A percentile compares a stretch with the other conserved stretches of the same genome.
These are phyloP conservation scores for Talaromyces sp. DNA, from an alignment of 2,329 filamentous ascomycete species.

Conservation along the genomic window DNA sequence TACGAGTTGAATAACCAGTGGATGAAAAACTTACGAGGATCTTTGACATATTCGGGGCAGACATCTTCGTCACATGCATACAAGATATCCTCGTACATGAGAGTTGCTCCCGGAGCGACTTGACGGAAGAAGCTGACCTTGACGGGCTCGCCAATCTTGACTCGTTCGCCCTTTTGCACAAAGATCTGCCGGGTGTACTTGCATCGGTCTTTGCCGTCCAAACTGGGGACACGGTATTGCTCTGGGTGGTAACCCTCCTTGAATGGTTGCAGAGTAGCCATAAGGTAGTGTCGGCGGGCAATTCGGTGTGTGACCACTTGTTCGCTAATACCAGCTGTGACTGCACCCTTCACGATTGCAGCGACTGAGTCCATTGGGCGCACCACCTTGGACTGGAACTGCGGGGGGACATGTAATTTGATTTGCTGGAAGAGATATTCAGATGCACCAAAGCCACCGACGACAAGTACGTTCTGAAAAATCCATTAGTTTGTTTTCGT, in stretches of 20 bases:
- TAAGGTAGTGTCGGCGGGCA: constrained; percentile 94
- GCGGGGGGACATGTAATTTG: constrained; percentile 94
- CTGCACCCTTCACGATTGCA: constrained; percentile 96
- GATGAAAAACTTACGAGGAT: constrained; percentile 71
- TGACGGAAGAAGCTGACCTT: constrained; percentile 99
- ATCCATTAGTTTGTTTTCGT: neutral
- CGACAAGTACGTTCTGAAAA: constrained; percentile 80
- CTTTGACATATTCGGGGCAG: constrained; percentile 97
- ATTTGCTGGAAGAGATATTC: constrained; percentile 99
- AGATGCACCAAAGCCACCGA: constrained; percentile 95
- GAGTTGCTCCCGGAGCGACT: constrained; percentile 89
- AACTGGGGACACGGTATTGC: constrained; percentile 90
- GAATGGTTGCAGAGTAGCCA: constrained; percentile 97
- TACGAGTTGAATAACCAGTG: neutral
- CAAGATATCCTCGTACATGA: constrained; percentile 98
- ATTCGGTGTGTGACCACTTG: constrained; percentile 95
- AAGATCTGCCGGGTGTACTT: constrained; percentile 99
- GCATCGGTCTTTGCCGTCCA: constrained; percentile 96
- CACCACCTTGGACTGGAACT: constrained; percentile 97
- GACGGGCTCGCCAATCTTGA: constrained; percentile 98
- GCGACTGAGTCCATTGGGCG: constrained; percentile 98
- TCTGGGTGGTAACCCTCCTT: constrained; percentile 98
- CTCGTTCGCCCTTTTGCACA: constrained; percentile 95
- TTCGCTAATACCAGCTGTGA: constrained; percentile 96
- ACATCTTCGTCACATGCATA: constrained; percentile 98